These are phyloP conservation scores for Penicilliopsis zonata DNA, from an alignment of 495 filamentous ascomycete species.

Conservation along the genomic window DNA sequence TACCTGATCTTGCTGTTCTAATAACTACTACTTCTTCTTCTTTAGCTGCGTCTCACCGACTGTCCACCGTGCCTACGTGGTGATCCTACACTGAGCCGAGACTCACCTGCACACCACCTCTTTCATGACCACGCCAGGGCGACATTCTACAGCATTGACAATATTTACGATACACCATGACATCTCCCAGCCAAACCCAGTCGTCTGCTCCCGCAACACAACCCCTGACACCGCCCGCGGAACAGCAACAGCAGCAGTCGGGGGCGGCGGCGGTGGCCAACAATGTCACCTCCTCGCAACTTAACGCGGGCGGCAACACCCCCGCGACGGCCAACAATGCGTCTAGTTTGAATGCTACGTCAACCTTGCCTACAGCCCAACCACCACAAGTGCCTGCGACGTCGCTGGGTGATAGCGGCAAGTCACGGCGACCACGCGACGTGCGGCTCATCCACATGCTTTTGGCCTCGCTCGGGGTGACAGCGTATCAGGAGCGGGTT, in stretches of 20 bases:
- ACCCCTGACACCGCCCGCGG: slow-evolving; percentile 32
- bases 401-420: slow-evolving; percentile 47
- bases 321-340: slow-evolving; percentile 8
- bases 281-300: slow-evolving; percentile 9
- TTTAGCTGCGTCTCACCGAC: no score
- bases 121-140: neutral
- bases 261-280: no score
- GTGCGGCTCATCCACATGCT: slow-evolving; percentile 85
- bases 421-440: slow-evolving; percentile 72
- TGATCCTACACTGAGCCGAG: no score
- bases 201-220: slow-evolving; percentile 24
- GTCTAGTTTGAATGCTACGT: slow-evolving; percentile 8
- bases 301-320: slow-evolving; percentile 5
- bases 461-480: slow-evolving; percentile 76
- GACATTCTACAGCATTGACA: no score
- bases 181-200: slow-evolving; percentile 28
- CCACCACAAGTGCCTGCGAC: slow-evolving; percentile 34
- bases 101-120: no score
- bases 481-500: slow-evolving; percentile 84
- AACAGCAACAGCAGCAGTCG: slow-evolving; percentile 15
- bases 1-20: no score
- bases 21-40: no score
- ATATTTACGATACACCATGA: slow-evolving; percentile 19
- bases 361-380: slow-evolving; percentile 21
- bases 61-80: no score